A percentile compares a stretch with the other conserved stretches of the same genome.
Evolutionary conservation across 2,329 filamentous ascomycete species (phyloP).

Genomic region (Colletotrichum sp.): DNA sequence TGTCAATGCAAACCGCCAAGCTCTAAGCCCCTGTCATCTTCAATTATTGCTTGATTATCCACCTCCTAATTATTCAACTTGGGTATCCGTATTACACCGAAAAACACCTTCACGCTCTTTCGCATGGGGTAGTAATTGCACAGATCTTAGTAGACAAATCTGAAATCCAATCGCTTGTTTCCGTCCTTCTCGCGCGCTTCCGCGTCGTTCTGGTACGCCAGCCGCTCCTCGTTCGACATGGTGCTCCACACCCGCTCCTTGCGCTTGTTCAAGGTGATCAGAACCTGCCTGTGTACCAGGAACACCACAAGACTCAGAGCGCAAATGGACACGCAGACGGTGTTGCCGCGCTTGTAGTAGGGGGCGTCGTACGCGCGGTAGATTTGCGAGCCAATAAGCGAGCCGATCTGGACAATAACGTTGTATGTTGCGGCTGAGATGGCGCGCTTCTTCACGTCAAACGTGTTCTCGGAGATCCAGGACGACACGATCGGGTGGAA

Average conservation of each 20-base stretch:
- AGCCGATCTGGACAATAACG: conserved; percentile 48
- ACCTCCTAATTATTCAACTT: background rate
- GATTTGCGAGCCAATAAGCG: conserved; percentile 49
- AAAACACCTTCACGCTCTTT: background rate
- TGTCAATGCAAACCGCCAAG: background rate
- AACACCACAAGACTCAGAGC: conserved; percentile 55
- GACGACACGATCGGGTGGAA: conserved; percentile 59
- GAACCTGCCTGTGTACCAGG: conserved; percentile 50
- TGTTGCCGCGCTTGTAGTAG: conserved; percentile 63
- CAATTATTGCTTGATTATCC: background rate
- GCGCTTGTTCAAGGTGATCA: conserved; percentile 39
- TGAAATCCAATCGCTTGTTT: conserved; percentile 43
- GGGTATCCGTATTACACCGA: background rate
- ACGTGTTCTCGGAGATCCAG: conserved; percentile 56
- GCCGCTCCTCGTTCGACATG: conserved; percentile 44
- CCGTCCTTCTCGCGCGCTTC: conserved; percentile 48
- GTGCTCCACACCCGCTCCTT: conserved; percentile 42
- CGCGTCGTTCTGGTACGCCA: conserved; percentile 38
- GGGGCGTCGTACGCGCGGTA: conserved; percentile 58
- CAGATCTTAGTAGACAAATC: conserved; percentile 13
- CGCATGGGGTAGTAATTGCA: background rate
- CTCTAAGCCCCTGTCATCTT: background rate
- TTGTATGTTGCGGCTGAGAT: conserved; percentile 59
- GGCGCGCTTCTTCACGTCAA: conserved; percentile 54
- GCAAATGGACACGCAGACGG: conserved; percentile 58